Evolutionary conservation across 176 grass and related monocot genomes (phyloP).

Genomic region (Musa schizocarpa): DNA sequence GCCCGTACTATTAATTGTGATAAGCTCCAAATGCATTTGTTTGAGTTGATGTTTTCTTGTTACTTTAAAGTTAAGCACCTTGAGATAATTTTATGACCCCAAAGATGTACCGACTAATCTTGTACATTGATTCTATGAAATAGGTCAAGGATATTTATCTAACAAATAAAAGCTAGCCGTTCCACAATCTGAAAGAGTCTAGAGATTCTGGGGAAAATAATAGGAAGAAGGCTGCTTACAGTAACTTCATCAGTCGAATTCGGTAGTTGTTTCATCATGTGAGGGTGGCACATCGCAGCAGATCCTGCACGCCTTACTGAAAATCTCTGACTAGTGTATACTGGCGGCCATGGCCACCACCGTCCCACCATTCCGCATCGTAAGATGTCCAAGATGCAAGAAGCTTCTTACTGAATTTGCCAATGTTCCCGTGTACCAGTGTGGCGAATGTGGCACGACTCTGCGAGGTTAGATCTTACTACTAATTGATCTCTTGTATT

Average conservation of each 20-base stretch:
- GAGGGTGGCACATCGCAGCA: not conserved
- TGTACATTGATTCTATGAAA: not conserved
- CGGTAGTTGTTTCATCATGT: not conserved
- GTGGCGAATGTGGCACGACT: slow-evolving; percentile 51
- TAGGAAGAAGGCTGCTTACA: not conserved
- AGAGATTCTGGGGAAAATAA: not conserved
- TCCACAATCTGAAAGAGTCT: not conserved
- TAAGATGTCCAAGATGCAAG: slow-evolving; percentile 74
- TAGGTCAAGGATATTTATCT: not conserved
- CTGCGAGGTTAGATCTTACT: slow-evolving; percentile 47
- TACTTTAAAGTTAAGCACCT: not conserved
- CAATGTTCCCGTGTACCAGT: slow-evolving; percentile 47
- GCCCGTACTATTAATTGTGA: too few relatives aligned
- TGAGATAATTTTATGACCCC: not conserved
- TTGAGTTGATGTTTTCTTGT: not conserved
- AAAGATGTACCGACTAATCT: not conserved
- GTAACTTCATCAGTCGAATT: not conserved
- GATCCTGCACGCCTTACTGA: not conserved
- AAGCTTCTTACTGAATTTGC: slow-evolving; percentile 58
- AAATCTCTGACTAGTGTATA: not conserved
- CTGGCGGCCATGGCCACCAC: slow-evolving; percentile 34
- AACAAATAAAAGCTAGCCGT: not conserved
- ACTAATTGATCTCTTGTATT: not conserved
- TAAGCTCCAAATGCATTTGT: not conserved
- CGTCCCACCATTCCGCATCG: slow-evolving; percentile 33